phyloP scores from a whole-genome alignment of 176 grass and related monocot species.

The Avena eriantha region DNA sequence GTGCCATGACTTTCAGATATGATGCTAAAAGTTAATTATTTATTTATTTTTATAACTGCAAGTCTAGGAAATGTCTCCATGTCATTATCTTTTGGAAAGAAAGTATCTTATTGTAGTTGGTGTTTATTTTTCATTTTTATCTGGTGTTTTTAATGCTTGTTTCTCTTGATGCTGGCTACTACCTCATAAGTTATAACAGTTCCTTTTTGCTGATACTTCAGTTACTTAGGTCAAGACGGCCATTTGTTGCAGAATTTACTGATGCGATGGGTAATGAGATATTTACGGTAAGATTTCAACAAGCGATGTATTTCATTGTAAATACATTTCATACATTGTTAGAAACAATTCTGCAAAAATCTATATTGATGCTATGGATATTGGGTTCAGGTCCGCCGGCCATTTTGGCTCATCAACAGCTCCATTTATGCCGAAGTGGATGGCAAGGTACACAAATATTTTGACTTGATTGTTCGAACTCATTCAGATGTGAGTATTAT shows the following conservation, averaged over 20 bases:
- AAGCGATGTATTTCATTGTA: constrained; percentile 34
- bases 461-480: constrained; percentile 27
- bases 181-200: constrained; percentile 22
- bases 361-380: background rate
- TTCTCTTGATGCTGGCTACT: constrained; percentile 35
- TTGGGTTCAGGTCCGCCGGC: constrained; percentile 79
- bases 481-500: constrained; percentile 24
- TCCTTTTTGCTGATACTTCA: constrained; percentile 54
- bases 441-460: constrained; percentile 71
- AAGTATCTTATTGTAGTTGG: background rate
- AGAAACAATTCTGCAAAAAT: background rate
- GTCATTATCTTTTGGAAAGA: background rate
- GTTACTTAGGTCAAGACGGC: constrained; percentile 83
- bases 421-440: constrained; percentile 95
- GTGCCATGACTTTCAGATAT: background rate
- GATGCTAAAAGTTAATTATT: constrained; percentile 25
- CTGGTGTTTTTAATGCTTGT: background rate
- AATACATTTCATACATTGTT: constrained; percentile 18
- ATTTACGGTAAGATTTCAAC: constrained; percentile 70
- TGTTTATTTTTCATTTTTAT: constrained; percentile 9
- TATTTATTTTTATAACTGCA: constrained; percentile 11
- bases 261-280: constrained; percentile 85
- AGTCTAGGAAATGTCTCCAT: constrained; percentile 2
- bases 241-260: constrained; percentile 86
- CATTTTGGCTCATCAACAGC: constrained; percentile 98